Base-by-base conservation (phyloP, 2,329 filamentous ascomycete species). In the Xylaria arbuscula region DNA sequence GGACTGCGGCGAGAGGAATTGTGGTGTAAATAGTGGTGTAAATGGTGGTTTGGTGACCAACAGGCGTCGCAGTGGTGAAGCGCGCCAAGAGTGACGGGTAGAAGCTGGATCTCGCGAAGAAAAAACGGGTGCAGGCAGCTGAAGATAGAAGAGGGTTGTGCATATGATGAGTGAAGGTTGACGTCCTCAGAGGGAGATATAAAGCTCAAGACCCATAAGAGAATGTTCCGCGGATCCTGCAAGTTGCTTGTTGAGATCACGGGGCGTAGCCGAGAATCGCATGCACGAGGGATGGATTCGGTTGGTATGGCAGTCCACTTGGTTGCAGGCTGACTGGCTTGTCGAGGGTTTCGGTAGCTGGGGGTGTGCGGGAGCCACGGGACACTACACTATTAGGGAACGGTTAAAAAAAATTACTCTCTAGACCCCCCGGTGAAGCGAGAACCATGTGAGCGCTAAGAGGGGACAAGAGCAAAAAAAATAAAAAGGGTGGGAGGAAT, bases 271-370 rank as follows among this genome's bases (percentile, higher is more conserved):
- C 65, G 59, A 57, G 34, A 59, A 56, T 59, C 64, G 64, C 62
- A 55, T 70, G 62, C 62, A 70, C 47, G 48, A 58, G 28, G 66
- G 45, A 65, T 54, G 62, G 65, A 54, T 54, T 48, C 45, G 68
- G 56, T 61, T 69, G 66, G 63, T 62, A 61, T 66, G 47, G 59
- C 15, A 69, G 63, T 70, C 62, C 63, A 69, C 62, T 66, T 62
- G 55, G 69, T 53, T 68, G 66, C 62, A 66, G 62, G 66, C 66
- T 68, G 66, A 58, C 62, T 64, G 62, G 62, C 28, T 45, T 66
- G 59, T 70, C 66, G 62, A 66, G 66, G 68, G 45, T 57, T 68
- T 70, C 62, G 66, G 68, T 70, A 63, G 60, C 68, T 66, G 57
- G 59, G 59, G 60, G 66, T 34, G 59, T 19, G 55, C 60, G 64